These are phyloP conservation scores for Tetracladium marchalianum DNA, from an alignment of 495 filamentous ascomycete genomes.

Conservation along the genomic window DNA sequence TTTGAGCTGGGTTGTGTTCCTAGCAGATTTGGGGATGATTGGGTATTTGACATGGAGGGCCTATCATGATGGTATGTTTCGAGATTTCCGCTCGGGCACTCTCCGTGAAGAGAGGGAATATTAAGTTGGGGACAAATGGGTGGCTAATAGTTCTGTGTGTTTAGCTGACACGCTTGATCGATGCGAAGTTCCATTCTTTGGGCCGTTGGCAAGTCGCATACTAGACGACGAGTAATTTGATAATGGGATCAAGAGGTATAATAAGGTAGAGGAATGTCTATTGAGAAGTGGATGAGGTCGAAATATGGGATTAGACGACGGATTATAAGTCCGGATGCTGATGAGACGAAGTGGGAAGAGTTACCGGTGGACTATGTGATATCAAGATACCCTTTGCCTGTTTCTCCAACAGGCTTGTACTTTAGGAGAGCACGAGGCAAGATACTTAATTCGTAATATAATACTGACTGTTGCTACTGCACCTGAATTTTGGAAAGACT, in stretches of 20 bases:
- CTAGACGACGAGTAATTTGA: slow-evolving; percentile 70
- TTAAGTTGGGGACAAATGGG: not conserved
- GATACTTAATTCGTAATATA: too few relatives aligned
- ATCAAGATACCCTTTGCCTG: too few relatives aligned
- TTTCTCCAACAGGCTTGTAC: too few relatives aligned
- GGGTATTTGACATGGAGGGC: slow-evolving; percentile 68
- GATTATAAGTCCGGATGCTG: too few relatives aligned
- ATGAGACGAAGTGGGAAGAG: too few relatives aligned
- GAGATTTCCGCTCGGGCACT: not conserved
- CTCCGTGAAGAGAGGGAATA: not conserved
- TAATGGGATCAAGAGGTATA: not conserved
- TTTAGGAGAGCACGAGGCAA: too few relatives aligned
- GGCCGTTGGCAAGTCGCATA: slow-evolving; percentile 75
- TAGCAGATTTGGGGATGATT: slow-evolving; percentile 67
- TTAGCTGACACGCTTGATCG: slow-evolving; percentile 70
- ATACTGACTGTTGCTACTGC: too few relatives aligned
- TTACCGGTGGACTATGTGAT: too few relatives aligned
- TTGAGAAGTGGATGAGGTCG: too few relatives aligned
- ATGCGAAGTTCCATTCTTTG: slow-evolving; percentile 84
- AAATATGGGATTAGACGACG: too few relatives aligned
- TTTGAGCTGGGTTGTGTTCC: slow-evolving; percentile 72
- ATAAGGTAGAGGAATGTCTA: too few relatives aligned
- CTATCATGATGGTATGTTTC: slow-evolving; percentile 63
- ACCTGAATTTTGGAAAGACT: too few relatives aligned
- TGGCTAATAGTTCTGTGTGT: slow-evolving; percentile 14